phyloP scores from a whole-genome alignment of 129 eudicot genomes.

The Silybum marianum region DNA sequence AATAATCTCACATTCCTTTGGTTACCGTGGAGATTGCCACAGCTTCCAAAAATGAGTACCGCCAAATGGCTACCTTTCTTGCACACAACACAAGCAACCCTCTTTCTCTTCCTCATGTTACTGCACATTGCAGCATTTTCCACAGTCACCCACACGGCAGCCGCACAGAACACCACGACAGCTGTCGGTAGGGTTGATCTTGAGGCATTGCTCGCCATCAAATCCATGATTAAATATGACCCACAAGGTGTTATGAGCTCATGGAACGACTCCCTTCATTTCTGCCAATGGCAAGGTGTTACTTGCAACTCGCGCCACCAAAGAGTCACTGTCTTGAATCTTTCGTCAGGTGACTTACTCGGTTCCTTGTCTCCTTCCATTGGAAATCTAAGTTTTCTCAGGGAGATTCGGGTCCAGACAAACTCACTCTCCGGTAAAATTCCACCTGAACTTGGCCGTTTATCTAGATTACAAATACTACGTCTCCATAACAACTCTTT shows the following conservation, averaged over 20 bases:
- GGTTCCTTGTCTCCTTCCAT: slow-evolving; percentile 39
- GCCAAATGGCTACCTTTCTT: slow-evolving; percentile 14
- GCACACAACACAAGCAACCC: not conserved
- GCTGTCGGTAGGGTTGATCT: slow-evolving; percentile 5
- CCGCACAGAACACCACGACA: slow-evolving; percentile 15
- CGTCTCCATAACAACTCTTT: slow-evolving; percentile 30
- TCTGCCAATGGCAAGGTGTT: slow-evolving; percentile 36
- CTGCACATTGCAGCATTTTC: not conserved
- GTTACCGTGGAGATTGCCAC: not conserved
- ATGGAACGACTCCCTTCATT: slow-evolving; percentile 27
- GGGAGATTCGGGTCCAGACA: slow-evolving; percentile 4
- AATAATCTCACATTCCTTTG: not conserved
- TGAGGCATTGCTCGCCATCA: slow-evolving; percentile 24
- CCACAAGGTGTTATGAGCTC: slow-evolving; percentile 29
- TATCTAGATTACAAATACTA: slow-evolving; percentile 24
- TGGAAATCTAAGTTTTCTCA: slow-evolving; percentile 43
- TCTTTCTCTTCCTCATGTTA: slow-evolving; percentile 3
- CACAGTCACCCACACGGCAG: not conserved
- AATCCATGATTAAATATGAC: slow-evolving; percentile 30
- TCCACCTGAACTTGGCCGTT: slow-evolving; percentile 29
- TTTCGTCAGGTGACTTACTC: slow-evolving; percentile 1
- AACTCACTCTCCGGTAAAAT: slow-evolving; percentile 34
- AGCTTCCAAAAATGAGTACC: not conserved
- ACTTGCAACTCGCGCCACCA: slow-evolving; percentile 31
- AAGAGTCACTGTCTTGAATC: slow-evolving; percentile 33